Conservation (phyloP, 2,329 filamentous ascomycete species). For the Aureobasidium mangrovei region DNA sequence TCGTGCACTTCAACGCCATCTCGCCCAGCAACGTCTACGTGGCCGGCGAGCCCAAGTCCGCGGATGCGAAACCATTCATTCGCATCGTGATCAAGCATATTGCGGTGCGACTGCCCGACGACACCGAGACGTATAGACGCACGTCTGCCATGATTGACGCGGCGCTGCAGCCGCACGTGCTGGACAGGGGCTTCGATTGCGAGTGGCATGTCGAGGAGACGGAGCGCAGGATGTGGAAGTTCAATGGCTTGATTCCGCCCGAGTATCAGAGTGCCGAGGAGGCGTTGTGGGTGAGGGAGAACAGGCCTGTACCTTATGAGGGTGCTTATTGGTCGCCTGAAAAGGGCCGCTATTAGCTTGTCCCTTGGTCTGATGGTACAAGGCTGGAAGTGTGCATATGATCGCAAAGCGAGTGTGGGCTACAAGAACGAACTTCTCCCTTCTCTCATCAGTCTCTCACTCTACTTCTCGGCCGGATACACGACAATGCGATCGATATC, state of each 20-base stretch:
- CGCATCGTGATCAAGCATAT: conserved; percentile 30
- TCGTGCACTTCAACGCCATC: conserved; percentile 33
- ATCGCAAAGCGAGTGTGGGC: too few relatives aligned
- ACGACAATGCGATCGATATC: conserved; percentile 53
- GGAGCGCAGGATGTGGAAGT: conserved; percentile 36
- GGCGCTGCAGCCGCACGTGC: conserved; percentile 32
- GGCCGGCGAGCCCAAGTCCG: conserved; percentile 23
- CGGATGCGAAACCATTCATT: conserved; percentile 26
- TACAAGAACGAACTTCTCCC: too few relatives aligned
- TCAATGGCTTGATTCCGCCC: conserved; percentile 34
- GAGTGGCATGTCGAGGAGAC: conserved; percentile 39
- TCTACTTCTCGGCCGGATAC: conserved; percentile 43
- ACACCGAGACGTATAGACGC: conserved; percentile 16
- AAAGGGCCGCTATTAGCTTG: background rate
- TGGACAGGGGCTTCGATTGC: conserved; percentile 36
- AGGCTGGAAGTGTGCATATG: too few relatives aligned
- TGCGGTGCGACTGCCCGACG: conserved; percentile 20
- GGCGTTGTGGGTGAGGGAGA: conserved; percentile 26
- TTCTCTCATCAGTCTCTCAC: background rate
- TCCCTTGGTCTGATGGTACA: too few relatives aligned
- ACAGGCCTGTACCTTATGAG: conserved; percentile 21
- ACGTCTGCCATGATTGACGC: conserved; percentile 25
- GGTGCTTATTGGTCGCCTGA: conserved; percentile 9
- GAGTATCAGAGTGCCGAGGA: conserved; percentile 29
- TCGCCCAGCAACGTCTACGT: conserved; percentile 23